Base-by-base conservation (phyloP, 2,329 filamentous ascomycete species). In the Thielaviopsis populi region DNA sequence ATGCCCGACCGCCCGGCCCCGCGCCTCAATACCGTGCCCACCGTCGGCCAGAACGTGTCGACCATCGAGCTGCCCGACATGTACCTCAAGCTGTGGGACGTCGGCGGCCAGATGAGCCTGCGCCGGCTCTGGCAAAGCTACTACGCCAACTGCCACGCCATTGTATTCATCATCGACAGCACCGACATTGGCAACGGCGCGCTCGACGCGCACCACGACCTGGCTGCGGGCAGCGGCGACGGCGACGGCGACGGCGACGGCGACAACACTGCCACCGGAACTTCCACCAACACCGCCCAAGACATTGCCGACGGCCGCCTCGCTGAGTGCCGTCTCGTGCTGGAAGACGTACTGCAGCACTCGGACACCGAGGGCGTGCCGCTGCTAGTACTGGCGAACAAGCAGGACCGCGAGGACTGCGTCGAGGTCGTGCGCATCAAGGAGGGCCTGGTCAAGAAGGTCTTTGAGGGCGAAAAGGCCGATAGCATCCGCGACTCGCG, bases 51-150 rank as follows among this genome's bases (percentile, higher is more conserved):
- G 74, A 97, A 97, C 75, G 91, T 97, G 68, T 88, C 89, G 67
- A 94, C 91, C 58, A 89, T 99, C 72, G 84, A 88, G 24, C 81
- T 97, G 27, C 87, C 90, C 17, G 90, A 96, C 74, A 92, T 96
- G 84, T 96, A 97, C 78, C 80, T 99, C 72, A 96, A 96, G 79
- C 88, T 99, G 70, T 97, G 94, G 94, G 94, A 99, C 73, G 90
- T 99, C 0, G 94, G 94, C 68, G 94, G 94, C 6, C 94, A 99
- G 75, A 85, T 94, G 71, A 87, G 83, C 33, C 82, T 99, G 72
- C 86, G 94, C 67, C 87, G 87, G 68, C 83, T 97, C 40, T 99
- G 94, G 94, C 90, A 96, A 74, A 90, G 86, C 74, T 99, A 99
- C 78, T 99, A 96, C 78, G 80, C 85, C 61, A 89, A 84, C 73